phyloP scores from a whole-genome alignment of 2,329 filamentous ascomycete species.

The Nemania sp. region DNA sequence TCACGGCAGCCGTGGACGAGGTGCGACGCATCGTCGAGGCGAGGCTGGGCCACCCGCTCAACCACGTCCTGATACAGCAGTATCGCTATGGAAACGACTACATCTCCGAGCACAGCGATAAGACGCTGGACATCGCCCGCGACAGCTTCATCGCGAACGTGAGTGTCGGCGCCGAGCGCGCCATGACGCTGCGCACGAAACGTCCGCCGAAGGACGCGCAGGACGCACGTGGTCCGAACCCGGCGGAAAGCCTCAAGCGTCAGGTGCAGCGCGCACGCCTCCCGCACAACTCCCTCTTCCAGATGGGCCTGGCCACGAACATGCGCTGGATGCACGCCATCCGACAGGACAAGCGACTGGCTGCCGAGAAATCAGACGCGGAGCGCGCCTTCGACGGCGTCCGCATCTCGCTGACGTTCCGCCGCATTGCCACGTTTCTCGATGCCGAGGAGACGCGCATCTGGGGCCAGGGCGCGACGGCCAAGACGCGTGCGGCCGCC shows the following conservation, averaged over 20 bases:
- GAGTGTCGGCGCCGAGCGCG: conserved; percentile 88
- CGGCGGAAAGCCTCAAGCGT: conserved; percentile 46
- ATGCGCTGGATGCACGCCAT: conserved; percentile 91
- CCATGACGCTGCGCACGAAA: conserved; percentile 88
- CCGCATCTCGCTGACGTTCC: conserved; percentile 90
- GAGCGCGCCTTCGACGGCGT: conserved; percentile 76
- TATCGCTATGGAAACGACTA: conserved; percentile 90
- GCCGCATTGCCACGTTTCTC: conserved; percentile 85
- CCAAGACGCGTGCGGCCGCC: conserved; percentile 66
- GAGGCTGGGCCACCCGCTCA: conserved; percentile 76
- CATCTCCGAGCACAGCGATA: conserved; percentile 96
- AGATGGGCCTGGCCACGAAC: conserved; percentile 82
- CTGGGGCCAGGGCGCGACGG: conserved; percentile 88
- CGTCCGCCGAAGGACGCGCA: conserved; percentile 46
- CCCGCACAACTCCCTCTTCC: conserved; percentile 87
- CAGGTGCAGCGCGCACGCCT: conserved; percentile 70
- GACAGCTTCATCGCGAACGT: conserved; percentile 88
- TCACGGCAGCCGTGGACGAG: conserved; percentile 71
- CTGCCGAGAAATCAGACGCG: conserved; percentile 66
- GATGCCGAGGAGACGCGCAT: conserved; percentile 67
- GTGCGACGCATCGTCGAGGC: conserved; percentile 73
- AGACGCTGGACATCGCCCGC: conserved; percentile 86
- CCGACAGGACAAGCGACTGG: conserved; percentile 77
- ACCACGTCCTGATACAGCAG: conserved; percentile 90
- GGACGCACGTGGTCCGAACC: conserved; percentile 26